Evolutionary conservation across 2,329 filamentous ascomycete genomes (phyloP).

Genomic region (Claviceps monticola): DNA sequence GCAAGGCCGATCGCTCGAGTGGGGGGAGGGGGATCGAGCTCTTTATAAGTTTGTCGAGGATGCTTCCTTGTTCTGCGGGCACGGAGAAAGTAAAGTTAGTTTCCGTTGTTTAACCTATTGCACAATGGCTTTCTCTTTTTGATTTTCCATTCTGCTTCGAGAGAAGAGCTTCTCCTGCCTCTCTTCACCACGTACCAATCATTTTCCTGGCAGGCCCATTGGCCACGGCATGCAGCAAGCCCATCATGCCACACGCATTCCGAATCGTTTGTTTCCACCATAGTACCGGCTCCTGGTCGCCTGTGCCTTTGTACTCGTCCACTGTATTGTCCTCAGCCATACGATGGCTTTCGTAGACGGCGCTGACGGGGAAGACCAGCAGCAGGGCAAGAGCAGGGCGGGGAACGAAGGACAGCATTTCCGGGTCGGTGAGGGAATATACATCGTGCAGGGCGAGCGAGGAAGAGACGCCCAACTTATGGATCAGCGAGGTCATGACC

Average conservation of each 20-base stretch:
- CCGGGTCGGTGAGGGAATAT: slow-evolving; percentile 75
- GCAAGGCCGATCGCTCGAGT: slow-evolving; percentile 49
- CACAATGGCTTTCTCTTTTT: neutral
- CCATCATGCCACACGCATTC: slow-evolving; percentile 88
- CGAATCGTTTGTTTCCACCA: slow-evolving; percentile 95
- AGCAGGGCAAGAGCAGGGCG: slow-evolving; percentile 79
- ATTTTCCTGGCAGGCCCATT: slow-evolving; percentile 59
- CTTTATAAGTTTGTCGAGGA: slow-evolving; percentile 50
- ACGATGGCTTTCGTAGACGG: slow-evolving; percentile 65
- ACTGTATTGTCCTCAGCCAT: slow-evolving; percentile 54
- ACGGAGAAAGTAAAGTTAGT: neutral
- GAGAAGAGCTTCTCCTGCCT: neutral
- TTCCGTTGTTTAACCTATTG: no score
- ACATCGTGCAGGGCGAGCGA: slow-evolving; percentile 76
- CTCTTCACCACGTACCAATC: slow-evolving; percentile 30
- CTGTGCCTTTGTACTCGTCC: slow-evolving; percentile 52
- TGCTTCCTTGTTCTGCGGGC: slow-evolving; percentile 31
- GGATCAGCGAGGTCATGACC: slow-evolving; percentile 73
- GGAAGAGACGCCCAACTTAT: slow-evolving; percentile 70
- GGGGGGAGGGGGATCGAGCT: slow-evolving; percentile 59
- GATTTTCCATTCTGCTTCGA: neutral
- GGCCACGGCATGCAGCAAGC: slow-evolving; percentile 63
- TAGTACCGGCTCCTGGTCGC: slow-evolving; percentile 58
- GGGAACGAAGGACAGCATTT: slow-evolving; percentile 74
- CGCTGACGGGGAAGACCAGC: slow-evolving; percentile 77